A percentile compares a stretch with the other conserved stretches of the same genome.
Conservation (phyloP, 2,329 filamentous ascomycete species). For the Waltergamsia citrina region DNA sequence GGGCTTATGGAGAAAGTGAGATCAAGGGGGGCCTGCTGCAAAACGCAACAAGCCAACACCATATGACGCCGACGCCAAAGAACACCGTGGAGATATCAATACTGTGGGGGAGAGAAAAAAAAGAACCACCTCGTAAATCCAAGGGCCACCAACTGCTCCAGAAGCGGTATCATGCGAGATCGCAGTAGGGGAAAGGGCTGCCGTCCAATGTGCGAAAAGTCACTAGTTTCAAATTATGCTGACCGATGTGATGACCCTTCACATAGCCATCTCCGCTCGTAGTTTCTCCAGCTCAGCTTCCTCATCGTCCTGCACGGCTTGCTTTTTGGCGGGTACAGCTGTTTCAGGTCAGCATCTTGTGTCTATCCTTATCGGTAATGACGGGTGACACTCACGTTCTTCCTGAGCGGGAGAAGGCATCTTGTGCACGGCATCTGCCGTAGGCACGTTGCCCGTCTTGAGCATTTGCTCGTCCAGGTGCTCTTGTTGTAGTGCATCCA, state of each 20-base stretch:
- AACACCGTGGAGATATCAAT: background rate
- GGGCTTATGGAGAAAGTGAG: no score
- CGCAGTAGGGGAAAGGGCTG: background rate
- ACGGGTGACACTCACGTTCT: slow-evolving; percentile 53
- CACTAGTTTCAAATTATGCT: background rate
- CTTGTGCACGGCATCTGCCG: slow-evolving; percentile 66
- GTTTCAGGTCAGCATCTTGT: background rate
- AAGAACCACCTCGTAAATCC: no score
- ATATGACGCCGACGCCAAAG: slow-evolving; percentile 6
- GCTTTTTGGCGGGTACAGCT: slow-evolving; percentile 22
- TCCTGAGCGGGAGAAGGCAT: slow-evolving; percentile 67
- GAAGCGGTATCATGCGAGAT: no score
- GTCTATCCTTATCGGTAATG: background rate
- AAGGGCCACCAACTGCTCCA: no score
- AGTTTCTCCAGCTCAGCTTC: slow-evolving; percentile 89
- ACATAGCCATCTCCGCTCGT: slow-evolving; percentile 97
- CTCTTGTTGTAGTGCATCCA: slow-evolving; percentile 84
- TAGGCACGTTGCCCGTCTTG: slow-evolving; percentile 75
- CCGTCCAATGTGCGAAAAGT: no score
- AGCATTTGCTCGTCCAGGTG: slow-evolving; percentile 90
- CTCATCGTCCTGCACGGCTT: slow-evolving; percentile 75
- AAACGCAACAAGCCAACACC: background rate
- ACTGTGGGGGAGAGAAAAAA: background rate
- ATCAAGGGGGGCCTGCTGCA: no score
- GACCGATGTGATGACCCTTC: slow-evolving; percentile 11